Base-by-base conservation (phyloP, 1,284 basidiomycete genomes). In the Tilletia horrida region DNA sequence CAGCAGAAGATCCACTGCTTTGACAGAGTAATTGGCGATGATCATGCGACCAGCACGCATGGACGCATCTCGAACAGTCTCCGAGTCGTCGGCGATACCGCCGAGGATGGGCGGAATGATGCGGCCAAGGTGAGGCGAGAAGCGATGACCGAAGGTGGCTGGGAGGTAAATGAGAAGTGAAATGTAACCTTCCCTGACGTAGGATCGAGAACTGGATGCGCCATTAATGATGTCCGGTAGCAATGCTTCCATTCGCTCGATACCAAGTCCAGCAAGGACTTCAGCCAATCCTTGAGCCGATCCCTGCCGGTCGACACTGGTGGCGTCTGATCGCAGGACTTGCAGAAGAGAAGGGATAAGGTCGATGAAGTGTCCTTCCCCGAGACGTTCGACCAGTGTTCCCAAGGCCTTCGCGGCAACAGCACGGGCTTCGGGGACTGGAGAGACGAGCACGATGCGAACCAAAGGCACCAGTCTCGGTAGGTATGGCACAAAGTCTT, bases 41-140 rank as follows among this genome's bases (percentile, higher is more conserved):
- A 98, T 91, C 94, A 98, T 98, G 74, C 95, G 88, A 71, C 95
- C 95, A n/a, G 96, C 95, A 45, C 92, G 88, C 94, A 98, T 97
- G 3, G 95, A 94, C 16, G 95, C 94, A 72, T 97, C 93, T 57
- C 93, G 87, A 29, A 84, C 85, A 77, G 90, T 93, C 84, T 98
- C 96, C 74, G 95, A 93, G 3, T 89, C 86, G 82, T 98, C 96
- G 0, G 95, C 91, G 48, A 99, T 85, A 76, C 96, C 96, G 67
- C 88, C 88, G 62, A 98, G 86, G 76, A 98, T 96, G 0, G 95
- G 96, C 9, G 90, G 85, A 64, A 98, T 92, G 79, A 98, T 96
- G 81, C 93, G 91, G 7, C 92, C 91, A 18, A 98, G 85, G 83
- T 98, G 94, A 3, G 94, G 95, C 69, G 93, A 89, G 87, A 99